These are phyloP conservation scores for Chytriomyces hyalinus DNA, from an alignment of 192 early-diverging fungal species.

Conservation along the genomic window DNA sequence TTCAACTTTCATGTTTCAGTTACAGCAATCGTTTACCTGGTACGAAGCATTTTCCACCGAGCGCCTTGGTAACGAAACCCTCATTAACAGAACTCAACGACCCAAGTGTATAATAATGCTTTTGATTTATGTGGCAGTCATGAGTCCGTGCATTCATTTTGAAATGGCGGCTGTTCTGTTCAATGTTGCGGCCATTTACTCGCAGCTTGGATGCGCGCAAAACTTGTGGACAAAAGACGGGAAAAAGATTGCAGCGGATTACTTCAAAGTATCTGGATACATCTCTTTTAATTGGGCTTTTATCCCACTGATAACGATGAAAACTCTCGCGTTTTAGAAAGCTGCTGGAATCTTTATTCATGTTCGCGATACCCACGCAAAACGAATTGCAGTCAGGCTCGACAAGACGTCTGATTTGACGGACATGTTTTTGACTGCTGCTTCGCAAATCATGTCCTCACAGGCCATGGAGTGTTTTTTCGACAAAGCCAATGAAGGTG, in stretches of 20 bases:
- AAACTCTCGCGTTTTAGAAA: slow-evolving; percentile 42
- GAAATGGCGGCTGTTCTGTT: slow-evolving; percentile 62
- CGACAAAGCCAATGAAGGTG: slow-evolving; percentile 75
- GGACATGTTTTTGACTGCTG: slow-evolving; percentile 69
- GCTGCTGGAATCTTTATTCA: slow-evolving; percentile 77
- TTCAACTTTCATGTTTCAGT: slow-evolving; percentile 17
- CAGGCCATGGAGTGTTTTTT: slow-evolving; percentile 97
- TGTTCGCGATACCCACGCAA: slow-evolving; percentile 52
- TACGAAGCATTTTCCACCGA: slow-evolving; percentile 51
- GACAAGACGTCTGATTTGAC: slow-evolving; percentile 67
- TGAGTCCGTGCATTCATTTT: slow-evolving; percentile 62
- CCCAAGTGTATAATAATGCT: neutral
- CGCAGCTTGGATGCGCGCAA: slow-evolving; percentile 48
- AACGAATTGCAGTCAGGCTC: slow-evolving; percentile 54
- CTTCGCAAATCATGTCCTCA: slow-evolving; percentile 80
- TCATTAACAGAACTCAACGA: neutral
- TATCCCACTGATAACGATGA: neutral
- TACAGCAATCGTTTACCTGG: slow-evolving; percentile 58
- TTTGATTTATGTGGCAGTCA: slow-evolving; percentile 22
- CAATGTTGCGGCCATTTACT: slow-evolving; percentile 59
- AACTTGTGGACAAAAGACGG: slow-evolving; percentile 49
- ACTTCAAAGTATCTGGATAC: slow-evolving; percentile 53
- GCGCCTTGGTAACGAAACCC: slow-evolving; percentile 33
- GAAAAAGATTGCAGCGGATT: slow-evolving; percentile 46
- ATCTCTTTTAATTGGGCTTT: neutral